phyloP scores from a whole-genome alignment of 345 rosid genomes.

The Moringa oleifera region DNA sequence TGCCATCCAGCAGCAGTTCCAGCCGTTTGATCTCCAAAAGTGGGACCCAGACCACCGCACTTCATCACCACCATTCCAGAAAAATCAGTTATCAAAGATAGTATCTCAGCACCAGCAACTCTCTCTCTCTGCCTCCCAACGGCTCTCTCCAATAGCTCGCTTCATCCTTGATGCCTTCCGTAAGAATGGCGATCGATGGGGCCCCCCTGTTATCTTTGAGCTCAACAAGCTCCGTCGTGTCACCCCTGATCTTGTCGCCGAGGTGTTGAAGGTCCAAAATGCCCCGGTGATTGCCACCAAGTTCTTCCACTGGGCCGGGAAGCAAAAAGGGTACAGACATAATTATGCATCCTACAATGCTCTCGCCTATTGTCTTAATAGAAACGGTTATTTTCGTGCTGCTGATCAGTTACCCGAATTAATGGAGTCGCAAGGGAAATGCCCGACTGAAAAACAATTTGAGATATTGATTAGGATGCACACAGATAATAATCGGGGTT shows the following conservation, averaged over 20 bases:
- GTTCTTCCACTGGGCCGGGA: slow-evolving; percentile 94
- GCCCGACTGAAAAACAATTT: slow-evolving; percentile 77
- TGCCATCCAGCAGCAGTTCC: slow-evolving; percentile 11
- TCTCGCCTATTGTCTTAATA: slow-evolving; percentile 74
- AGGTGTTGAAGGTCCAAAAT: slow-evolving; percentile 60
- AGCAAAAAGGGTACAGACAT: slow-evolving; percentile 76
- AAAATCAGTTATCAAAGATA: neutral
- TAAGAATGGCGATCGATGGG: slow-evolving; percentile 54
- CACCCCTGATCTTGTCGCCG: slow-evolving; percentile 70
- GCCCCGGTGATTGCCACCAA: slow-evolving; percentile 60
- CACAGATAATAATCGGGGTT: slow-evolving; percentile 69
- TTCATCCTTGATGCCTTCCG: slow-evolving; percentile 76
- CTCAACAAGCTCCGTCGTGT: slow-evolving; percentile 86
- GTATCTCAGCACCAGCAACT: slow-evolving; percentile 16
- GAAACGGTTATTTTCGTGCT: slow-evolving; percentile 55
- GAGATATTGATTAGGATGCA: slow-evolving; percentile 96
- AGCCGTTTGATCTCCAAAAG: slow-evolving; percentile 52
- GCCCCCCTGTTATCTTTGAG: slow-evolving; percentile 56
- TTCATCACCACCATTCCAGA: slow-evolving; percentile 1
- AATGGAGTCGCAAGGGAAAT: slow-evolving; percentile 81
- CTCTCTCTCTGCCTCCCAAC: slow-evolving; percentile 33
- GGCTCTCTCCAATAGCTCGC: slow-evolving; percentile 78
- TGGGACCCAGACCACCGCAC: slow-evolving; percentile 69
- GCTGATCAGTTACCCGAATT: slow-evolving; percentile 88
- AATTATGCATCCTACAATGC: slow-evolving; percentile 84